phyloP scores from a whole-genome alignment of 305 asterid species.

The Caryopteris hybrid region DNA sequence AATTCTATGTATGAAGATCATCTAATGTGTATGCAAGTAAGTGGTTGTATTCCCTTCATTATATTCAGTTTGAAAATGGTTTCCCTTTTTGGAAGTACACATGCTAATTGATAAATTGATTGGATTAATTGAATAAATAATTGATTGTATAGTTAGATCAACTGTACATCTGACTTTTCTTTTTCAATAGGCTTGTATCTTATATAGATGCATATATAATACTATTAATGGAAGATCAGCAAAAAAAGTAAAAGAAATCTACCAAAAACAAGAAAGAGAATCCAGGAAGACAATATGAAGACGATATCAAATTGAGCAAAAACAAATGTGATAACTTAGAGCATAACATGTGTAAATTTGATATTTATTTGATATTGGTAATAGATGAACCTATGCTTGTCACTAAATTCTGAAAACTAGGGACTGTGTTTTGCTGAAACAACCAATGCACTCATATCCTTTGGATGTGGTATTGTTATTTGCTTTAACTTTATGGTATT shows the following conservation, averaged over 20 bases:
- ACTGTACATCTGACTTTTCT: too few relatives aligned
- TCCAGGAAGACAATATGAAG: not conserved
- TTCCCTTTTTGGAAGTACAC: not conserved
- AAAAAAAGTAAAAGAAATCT: too few relatives aligned
- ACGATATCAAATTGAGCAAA: not conserved
- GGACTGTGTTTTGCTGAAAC: not conserved
- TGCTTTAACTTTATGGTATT: too few relatives aligned
- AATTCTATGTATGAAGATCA: slow-evolving; percentile 43
- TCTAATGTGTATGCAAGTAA: slow-evolving; percentile 56
- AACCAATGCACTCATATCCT: not conserved
- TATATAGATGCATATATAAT: too few relatives aligned
- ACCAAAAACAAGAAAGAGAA: not conserved
- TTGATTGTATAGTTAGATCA: too few relatives aligned
- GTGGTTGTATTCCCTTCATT: not conserved
- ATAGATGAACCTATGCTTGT: not conserved
- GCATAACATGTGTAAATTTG: not conserved
- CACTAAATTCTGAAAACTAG: not conserved
- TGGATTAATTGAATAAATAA: too few relatives aligned
- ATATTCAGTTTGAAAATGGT: not conserved
- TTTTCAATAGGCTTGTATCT: too few relatives aligned
- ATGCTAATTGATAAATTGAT: too few relatives aligned
- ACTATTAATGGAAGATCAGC: too few relatives aligned
- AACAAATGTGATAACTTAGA: not conserved
- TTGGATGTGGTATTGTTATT: too few relatives aligned
- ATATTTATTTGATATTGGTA: not conserved